phyloP scores from a whole-genome alignment of 2,329 filamentous ascomycete species.

The Gnomoniopsis smithogilvyi region DNA sequence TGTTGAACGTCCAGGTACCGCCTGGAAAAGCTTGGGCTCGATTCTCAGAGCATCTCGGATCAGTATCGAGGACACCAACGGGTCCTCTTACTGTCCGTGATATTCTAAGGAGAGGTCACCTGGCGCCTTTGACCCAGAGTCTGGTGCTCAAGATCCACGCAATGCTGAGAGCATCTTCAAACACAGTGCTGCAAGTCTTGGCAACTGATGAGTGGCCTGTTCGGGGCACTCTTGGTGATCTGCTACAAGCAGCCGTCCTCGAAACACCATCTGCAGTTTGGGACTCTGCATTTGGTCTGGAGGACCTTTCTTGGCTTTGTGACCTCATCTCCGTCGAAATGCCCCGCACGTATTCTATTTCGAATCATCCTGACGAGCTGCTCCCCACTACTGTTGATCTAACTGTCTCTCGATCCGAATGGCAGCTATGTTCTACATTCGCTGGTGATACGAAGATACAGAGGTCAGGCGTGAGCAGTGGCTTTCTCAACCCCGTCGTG shows the following conservation, averaged over 20 bases:
- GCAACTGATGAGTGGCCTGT: constrained; percentile 51
- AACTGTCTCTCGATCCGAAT: constrained; percentile 49
- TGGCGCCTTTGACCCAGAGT: constrained; percentile 49
- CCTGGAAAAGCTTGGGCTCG: constrained; percentile 41
- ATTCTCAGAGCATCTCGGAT: constrained; percentile 43
- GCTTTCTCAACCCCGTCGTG: constrained; percentile 50
- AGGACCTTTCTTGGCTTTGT: constrained; percentile 41
- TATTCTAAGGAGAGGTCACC: constrained; percentile 47
- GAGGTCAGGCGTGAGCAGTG: constrained; percentile 48
- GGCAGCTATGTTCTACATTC: constrained; percentile 42
- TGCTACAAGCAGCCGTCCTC: constrained; percentile 44
- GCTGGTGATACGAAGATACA: constrained; percentile 28
- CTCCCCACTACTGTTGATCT: constrained; percentile 49
- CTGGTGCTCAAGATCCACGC: constrained; percentile 46
- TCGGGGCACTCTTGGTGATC: constrained; percentile 45
- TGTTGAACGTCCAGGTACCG: constrained; percentile 39
- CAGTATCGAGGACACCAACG: constrained; percentile 28
- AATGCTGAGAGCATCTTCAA: constrained; percentile 47
- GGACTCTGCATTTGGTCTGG: constrained; percentile 46
- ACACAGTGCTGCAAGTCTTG: constrained; percentile 44
- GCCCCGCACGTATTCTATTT: constrained; percentile 52
- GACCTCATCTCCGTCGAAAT: constrained; percentile 47
- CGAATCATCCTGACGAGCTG: constrained; percentile 46
- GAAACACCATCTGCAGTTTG: constrained; percentile 47
- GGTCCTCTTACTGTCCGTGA: constrained; percentile 42